Conservation (phyloP, 2,329 filamentous ascomycete genomes). For the Lachnum nothofagi region DNA sequence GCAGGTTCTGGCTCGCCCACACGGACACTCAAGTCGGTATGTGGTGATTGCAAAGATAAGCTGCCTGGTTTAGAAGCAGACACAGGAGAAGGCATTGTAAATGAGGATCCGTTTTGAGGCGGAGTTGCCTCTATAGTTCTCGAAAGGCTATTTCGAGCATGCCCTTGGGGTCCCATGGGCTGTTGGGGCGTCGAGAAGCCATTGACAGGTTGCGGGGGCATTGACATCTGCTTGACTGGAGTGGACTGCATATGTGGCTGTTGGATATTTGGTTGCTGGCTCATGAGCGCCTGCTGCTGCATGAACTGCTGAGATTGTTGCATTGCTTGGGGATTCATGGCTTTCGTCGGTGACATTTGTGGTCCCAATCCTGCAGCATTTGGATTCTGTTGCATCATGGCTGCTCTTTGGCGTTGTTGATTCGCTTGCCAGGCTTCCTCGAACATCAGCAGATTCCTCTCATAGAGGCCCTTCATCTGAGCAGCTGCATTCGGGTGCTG, state of each 20-base stretch:
- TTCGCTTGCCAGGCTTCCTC: conserved; percentile 62
- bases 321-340: conserved; percentile 42
- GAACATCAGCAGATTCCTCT: conserved; percentile 69
- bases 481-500: conserved; percentile 62
- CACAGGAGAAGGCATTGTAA: conserved; percentile 44
- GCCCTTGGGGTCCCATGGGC: conserved; percentile 38
- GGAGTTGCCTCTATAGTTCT: conserved; percentile 43
- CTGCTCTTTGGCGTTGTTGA: conserved; percentile 42
- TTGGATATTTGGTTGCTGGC: conserved; percentile 40
- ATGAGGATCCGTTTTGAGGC: conserved; percentile 35
- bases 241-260: conserved; percentile 35
- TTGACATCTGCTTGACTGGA: background rate
- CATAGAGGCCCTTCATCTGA: conserved; percentile 69
- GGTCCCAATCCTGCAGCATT: conserved; percentile 34
- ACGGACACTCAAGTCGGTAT: conserved; percentile 17
- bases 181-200: conserved; percentile 45
- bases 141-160: conserved; percentile 49
- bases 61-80: conserved; percentile 27
- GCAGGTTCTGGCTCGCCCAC: conserved; percentile 1
- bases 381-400: conserved; percentile 26
- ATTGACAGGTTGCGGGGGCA: conserved; percentile 44
- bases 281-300: conserved; percentile 49
- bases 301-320: conserved; percentile 52
- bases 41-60: conserved; percentile 26
- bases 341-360: conserved; percentile 37